Base-by-base conservation (phyloP, 306 rosid species). In the Sindora glabra region DNA sequence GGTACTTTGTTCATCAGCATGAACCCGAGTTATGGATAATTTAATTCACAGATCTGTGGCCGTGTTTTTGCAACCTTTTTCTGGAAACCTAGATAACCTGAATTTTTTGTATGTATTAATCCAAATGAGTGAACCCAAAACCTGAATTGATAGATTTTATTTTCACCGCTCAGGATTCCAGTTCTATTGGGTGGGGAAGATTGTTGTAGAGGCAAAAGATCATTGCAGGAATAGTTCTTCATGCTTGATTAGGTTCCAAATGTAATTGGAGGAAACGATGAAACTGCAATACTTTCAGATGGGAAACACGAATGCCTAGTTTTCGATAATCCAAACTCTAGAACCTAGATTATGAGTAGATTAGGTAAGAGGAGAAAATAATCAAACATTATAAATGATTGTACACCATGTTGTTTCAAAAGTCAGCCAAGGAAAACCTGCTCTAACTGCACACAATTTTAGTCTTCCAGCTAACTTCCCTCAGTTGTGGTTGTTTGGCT, bases 21-120 rank as follows among this genome's bases (percentile, higher is more conserved):
- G 15, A 24, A 47, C 46, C 14, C 23, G n/a, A n/a, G n/a, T 67
- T 3, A 16, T 58, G 32, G 32, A 41, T 21, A n/a, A n/a, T 54
- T 59, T 60, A 10, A 33, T 11, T 64, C 49, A n/a, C 44, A 67
- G 78, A 79, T 76, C 82, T 64, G 61, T 36, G 50, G 63, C 38
- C 46, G 13, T 59, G 19, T 13, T 34, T 1, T 11, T 62, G 29
- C 59, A 33, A 47, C 37, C 19, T 23, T 32, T 29, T 34, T 34
- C 56, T 25, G 10, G 15, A n/a, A 3, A 8, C 29, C n/a, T n/a
- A n/a, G n/a, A n/a, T n/a, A 24, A 10, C 24, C 19, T 27, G 12
- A 24, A 22, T 67, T 49, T 27, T 48, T n/a, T 39, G 48, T 15
- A 17, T 11, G 32, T 14, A 12, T 44, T 36, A 6, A 40, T 33